These are phyloP conservation scores for Suillus sp. DNA, from an alignment of 768 basidiomycete species.

Conservation along the genomic window DNA sequence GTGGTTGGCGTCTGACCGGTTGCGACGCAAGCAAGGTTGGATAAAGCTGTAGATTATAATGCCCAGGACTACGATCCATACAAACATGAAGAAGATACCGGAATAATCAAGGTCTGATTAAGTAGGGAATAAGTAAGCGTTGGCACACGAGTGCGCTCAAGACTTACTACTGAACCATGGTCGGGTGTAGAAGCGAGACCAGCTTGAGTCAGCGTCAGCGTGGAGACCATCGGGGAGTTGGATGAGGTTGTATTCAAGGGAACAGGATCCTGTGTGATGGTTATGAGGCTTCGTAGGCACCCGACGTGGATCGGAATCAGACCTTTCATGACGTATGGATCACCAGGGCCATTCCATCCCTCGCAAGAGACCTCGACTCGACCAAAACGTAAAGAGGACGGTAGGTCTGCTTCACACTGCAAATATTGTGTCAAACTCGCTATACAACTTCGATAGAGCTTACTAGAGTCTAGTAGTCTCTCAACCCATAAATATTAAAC, in stretches of 20 bases:
- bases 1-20: slow-evolving; percentile 31
- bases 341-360: slow-evolving; percentile 84
- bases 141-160: neutral
- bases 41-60: slow-evolving; percentile 62
- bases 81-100: slow-evolving; percentile 51
- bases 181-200: slow-evolving; percentile 16
- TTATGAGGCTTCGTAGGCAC: slow-evolving; percentile 1
- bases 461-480: neutral
- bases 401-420: slow-evolving; percentile 90
- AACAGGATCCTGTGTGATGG: slow-evolving; percentile 70
- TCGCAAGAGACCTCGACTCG: slow-evolving; percentile 87
- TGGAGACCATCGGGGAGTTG: slow-evolving; percentile 52
- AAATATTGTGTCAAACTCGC: slow-evolving; percentile 14
- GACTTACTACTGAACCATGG: slow-evolving; percentile 29
- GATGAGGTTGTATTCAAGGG: slow-evolving; percentile 80
- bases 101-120: slow-evolving; percentile 48
- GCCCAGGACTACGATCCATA: slow-evolving; percentile 56
- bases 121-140: slow-evolving; percentile 4
- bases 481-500: neutral
- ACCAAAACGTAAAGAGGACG: slow-evolving; percentile 80
- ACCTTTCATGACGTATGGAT: slow-evolving; percentile 87
- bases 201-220: slow-evolving; percentile 19
- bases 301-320: slow-evolving; percentile 15
- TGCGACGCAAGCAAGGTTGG: slow-evolving; percentile 50
- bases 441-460: slow-evolving; percentile 6